Base-by-base conservation (phyloP, 2,329 filamentous ascomycete genomes). In the Tolypocladium pustulatum region DNA sequence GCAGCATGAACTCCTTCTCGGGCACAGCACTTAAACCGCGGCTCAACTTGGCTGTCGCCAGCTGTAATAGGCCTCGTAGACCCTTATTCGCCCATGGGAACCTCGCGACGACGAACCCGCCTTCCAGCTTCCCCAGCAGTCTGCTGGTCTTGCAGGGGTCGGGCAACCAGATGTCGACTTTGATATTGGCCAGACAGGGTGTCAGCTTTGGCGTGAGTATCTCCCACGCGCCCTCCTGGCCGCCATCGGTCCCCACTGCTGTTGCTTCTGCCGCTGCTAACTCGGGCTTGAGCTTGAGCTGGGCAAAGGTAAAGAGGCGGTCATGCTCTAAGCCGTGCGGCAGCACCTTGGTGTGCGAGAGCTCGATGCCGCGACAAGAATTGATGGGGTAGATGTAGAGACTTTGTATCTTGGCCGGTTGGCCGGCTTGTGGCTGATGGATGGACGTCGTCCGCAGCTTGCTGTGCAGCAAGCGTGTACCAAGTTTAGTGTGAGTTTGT, bases 381-480 rank as follows among this genome's bases (percentile, higher is more conserved):
- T 95, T 93, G 70, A 96, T 75, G 0, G 92, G 91, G 71, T 94
- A 93, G 60, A 91, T 81, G 74, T 86, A 87, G 56, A 96, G 76
- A 58, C 88, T 89, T 70, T 90, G 73, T 56, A 81, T 69, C 25
- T 58, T 61, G 59, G 66, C 55, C 38, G 59, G 40, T 63, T 65
- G 59, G 54, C 61, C 61, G 10, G 66, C 59, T 37, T 64, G 63
- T 30, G 61, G 56, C 53, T 61, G 59, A 37, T 62, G 58, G 40
- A 63, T 65, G 56, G 61, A 56, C 58, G 69, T 69, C 53, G 64
- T 57, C 41, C 62, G 65, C 55, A 78, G 68, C 49, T 74, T 75
- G 66, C 74, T 77, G 61, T 70, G 66, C 30, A 67, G 61, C 25
- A 68, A 65, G 22, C 69, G 63, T 36, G 80, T 59, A 61, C 80